These are phyloP conservation scores for Lichtheimia ramosa DNA, from an alignment of 371 early-diverging fungal genomes.

Conservation along the genomic window DNA sequence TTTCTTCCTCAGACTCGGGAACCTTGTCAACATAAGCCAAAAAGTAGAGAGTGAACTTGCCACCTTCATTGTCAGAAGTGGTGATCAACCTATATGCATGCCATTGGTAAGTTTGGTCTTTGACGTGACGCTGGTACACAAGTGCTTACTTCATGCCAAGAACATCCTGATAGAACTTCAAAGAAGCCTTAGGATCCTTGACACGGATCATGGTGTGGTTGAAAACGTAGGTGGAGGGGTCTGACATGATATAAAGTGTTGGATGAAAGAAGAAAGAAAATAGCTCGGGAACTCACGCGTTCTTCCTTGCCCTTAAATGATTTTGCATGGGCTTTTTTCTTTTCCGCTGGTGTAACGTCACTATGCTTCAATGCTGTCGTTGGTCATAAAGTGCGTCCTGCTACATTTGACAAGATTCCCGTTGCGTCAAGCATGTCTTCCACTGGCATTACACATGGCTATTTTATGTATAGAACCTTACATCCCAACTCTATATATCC, in stretches of 20 bases:
- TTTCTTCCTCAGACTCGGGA: slow-evolving; percentile 54
- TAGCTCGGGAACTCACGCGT: no score
- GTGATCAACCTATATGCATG: slow-evolving; percentile 50
- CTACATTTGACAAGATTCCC: no score
- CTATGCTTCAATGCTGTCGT: no score
- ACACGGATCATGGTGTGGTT: slow-evolving; percentile 89
- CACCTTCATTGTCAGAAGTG: slow-evolving; percentile 52
- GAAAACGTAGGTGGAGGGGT: slow-evolving; percentile 40
- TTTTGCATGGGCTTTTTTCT: no score
- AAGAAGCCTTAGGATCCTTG: slow-evolving; percentile 76
- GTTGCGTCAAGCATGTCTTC: no score
- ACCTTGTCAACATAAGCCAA: slow-evolving; percentile 67
- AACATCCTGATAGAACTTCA: slow-evolving; percentile 75
- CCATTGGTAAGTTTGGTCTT: neutral
- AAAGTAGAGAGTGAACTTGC: slow-evolving; percentile 78
- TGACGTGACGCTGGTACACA: neutral
- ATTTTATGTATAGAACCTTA: no score
- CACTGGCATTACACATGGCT: no score
- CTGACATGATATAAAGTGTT: slow-evolving; percentile 21
- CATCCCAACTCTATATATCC: no score
- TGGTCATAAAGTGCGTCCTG: no score
- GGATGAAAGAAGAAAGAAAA: neutral
- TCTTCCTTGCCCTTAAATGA: no score
- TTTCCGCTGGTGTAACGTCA: no score
- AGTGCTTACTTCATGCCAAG: slow-evolving; percentile 80